Base-by-base conservation (phyloP, 2,329 filamentous ascomycete genomes). In the Penicillium aurantiogriseum region DNA sequence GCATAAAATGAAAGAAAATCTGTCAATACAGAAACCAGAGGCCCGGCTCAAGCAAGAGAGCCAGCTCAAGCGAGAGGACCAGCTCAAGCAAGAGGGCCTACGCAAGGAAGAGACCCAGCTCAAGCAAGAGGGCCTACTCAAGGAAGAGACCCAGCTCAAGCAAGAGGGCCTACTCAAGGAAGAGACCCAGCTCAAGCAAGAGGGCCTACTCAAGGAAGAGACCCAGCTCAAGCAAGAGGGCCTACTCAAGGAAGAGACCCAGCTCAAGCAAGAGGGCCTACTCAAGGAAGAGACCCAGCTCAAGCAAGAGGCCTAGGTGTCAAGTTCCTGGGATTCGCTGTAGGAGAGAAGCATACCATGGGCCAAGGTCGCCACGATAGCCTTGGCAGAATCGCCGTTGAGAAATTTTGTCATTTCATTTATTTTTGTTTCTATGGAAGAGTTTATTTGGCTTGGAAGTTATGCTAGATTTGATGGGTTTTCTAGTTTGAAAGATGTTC, bases 181-280 rank as follows among this genome's bases (percentile, higher is more conserved):
- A 21, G 23, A 23, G 9, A 1, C 0, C 25, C 9, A 4, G 2
- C 5, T 10, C 10, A 17, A 38, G 35, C 6, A 38, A 21, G 46
- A 36, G 13, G 13, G 0, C n/a, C 4, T 3, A 13, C 2, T 11
- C 19, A 33, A 47, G 19, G 3, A 21, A 19, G 31, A 50, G 15
- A 4, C 0, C 5, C 1, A 2, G 21, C 2, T 31, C 11, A 40
- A 29, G 25, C n/a, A 10, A 17, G 36, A 40, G 11, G 7, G 0
- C 9, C 9, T 1, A 5, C 4, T 17, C 21, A 49, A 49, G 21
- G 5, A 23, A 25, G 46, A 48, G 15, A 2, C 0, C 9, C 7
- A 5, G 13, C 11, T 2, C 1, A 21, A 39, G 25, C 7, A 29
- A 21, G 35, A 38, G 15, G 6, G 0, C 9, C 9, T 1, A 5